A percentile compares a stretch with the other conserved stretches of the same genome.
phyloP scores from a whole-genome alignment of 345 rosid species.

The Brassica nigra region DNA sequence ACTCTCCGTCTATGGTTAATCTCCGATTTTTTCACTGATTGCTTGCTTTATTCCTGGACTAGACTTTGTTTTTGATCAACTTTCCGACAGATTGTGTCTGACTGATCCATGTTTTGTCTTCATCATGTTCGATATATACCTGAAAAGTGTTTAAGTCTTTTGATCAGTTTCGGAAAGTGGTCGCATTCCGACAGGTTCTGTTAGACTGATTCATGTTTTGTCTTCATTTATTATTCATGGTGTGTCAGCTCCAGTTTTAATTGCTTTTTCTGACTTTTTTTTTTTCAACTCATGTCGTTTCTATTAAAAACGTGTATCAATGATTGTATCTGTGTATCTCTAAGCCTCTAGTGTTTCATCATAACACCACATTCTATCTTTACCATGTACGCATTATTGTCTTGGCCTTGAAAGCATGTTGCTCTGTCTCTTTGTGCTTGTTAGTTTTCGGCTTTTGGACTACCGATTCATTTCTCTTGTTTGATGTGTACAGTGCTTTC shows the following conservation, averaged over 20 bases:
- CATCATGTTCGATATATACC: neutral
- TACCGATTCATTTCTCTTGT: slow-evolving; percentile 26
- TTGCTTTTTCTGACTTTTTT: no score
- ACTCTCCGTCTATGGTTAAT: slow-evolving; percentile 48
- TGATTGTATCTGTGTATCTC: neutral
- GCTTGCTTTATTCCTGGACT: neutral
- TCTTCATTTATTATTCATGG: no score
- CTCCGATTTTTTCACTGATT: neutral
- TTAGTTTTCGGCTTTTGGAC: neutral
- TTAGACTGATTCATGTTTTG: no score
- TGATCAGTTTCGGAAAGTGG: no score
- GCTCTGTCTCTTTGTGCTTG: slow-evolving; percentile 28
- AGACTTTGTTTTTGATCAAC: neutral
- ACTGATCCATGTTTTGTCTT: neutral
- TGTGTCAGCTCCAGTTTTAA: no score
- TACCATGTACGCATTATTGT: neutral
- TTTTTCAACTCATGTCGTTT: no score
- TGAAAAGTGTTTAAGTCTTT: neutral
- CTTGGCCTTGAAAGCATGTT: slow-evolving; percentile 8
- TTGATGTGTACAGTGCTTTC: slow-evolving; percentile 64
- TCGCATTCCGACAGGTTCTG: no score
- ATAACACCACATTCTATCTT: no score
- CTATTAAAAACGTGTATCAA: no score
- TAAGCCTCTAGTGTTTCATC: no score
- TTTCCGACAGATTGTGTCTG: neutral